Conservation (phyloP, 2,329 filamentous ascomycete genomes). For the Neopestalotiopsis sp. region DNA sequence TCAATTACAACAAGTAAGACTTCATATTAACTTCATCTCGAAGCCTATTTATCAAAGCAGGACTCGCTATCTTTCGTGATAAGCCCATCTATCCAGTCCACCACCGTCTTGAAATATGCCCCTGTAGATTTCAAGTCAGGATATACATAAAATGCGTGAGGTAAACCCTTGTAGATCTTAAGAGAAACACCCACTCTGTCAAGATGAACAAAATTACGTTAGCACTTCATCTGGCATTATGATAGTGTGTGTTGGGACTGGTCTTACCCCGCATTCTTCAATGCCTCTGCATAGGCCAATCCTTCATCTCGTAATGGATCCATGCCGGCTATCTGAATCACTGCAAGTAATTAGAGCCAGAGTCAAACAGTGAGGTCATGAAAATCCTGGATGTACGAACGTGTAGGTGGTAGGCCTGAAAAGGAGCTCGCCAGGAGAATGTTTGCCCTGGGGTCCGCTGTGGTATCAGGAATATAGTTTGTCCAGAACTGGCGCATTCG, state of each 20-base stretch:
- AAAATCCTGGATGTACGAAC: background rate
- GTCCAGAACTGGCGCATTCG: conserved; percentile 9
- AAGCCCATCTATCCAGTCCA: background rate
- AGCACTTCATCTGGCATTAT: background rate
- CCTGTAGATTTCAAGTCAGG: background rate
- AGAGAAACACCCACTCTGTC: conserved; percentile 2
- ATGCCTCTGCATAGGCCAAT: background rate
- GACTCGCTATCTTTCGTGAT: background rate
- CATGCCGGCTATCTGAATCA: conserved; percentile 12
- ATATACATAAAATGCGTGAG: conserved; percentile 10
- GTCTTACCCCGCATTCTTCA: conserved; percentile 3
- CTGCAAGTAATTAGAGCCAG: background rate
- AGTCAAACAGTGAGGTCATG: background rate
- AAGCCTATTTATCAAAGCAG: too few relatives aligned
- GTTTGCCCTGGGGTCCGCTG: background rate
- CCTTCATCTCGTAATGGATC: conserved; percentile 10
- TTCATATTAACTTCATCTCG: too few relatives aligned
- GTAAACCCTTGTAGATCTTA: background rate
- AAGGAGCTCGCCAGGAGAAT: conserved; percentile 7
- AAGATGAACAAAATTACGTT: background rate
- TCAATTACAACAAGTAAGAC: too few relatives aligned
- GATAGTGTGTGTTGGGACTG: background rate
- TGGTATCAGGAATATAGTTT: background rate
- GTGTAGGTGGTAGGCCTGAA: conserved; percentile 1
- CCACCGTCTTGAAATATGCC: background rate